A percentile compares a stretch with the other conserved stretches of the same genome.
phyloP scores from a whole-genome alignment of 352 stramenopile genomes.

The Globisporangium recalcitrans region DNA sequence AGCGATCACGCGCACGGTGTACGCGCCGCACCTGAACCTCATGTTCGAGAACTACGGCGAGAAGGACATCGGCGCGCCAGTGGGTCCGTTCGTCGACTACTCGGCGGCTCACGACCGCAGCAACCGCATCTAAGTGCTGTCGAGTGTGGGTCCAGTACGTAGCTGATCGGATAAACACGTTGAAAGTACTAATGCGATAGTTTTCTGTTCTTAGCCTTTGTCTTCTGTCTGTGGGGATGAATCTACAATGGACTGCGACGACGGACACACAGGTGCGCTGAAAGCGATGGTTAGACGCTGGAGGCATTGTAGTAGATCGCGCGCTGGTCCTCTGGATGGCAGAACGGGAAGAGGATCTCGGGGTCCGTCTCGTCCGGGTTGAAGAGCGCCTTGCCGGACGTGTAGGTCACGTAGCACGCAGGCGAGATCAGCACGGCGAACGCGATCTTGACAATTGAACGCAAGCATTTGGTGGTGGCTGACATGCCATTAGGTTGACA shows the following conservation, averaged over 20 bases:
- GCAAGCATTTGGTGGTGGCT: too few relatives aligned
- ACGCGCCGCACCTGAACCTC: background rate
- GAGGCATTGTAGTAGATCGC: background rate
- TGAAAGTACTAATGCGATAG: background rate
- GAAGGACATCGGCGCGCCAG: background rate
- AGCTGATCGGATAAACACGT: background rate
- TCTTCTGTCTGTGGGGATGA: background rate
- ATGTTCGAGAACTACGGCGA: background rate
- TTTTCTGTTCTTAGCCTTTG: background rate
- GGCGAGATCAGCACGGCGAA: background rate
- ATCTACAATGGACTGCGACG: background rate
- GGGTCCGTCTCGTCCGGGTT: background rate
- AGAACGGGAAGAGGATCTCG: background rate
- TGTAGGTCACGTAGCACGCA: background rate
- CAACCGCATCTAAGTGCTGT: background rate
- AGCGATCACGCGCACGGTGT: conserved; percentile 26
- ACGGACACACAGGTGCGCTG: background rate
- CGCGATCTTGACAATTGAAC: background rate
- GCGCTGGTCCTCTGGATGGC: background rate
- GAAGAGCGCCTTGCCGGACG: background rate
- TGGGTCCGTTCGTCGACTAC: background rate
- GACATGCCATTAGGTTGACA: too few relatives aligned
- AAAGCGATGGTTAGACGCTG: background rate
- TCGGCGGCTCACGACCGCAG: background rate
- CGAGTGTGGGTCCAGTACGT: background rate